Conservation (phyloP, 108 stramenopile genomes). For the Discostella stelligeroides region DNA sequence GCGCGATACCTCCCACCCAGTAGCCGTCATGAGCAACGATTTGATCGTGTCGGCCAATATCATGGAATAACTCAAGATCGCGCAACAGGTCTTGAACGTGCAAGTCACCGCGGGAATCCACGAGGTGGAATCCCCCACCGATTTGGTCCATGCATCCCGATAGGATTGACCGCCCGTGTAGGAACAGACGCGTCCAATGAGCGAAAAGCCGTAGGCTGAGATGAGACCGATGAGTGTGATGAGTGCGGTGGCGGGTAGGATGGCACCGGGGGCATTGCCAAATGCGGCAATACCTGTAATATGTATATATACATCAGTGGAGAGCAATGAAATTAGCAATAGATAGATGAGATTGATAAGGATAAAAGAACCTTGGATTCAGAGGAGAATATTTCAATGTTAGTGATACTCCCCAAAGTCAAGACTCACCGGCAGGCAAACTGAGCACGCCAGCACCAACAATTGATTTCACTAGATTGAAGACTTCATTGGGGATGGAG, state of each 20-base stretch:
- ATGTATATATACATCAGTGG: background rate
- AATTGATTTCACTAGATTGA: conserved; percentile 93
- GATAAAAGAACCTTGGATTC: background rate
- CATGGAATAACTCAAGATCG: conserved; percentile 85
- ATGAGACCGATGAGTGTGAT: conserved; percentile 76
- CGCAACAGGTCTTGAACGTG: conserved; percentile 76
- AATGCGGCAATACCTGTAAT: conserved; percentile 90
- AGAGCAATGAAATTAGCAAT: background rate
- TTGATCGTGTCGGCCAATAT: conserved; percentile 84
- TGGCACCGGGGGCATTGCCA: conserved; percentile 79
- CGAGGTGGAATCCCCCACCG: conserved; percentile 59
- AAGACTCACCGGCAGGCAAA: conserved; percentile 68
- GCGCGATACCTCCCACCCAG: conserved; percentile 38
- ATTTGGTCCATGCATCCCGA: conserved; percentile 80
- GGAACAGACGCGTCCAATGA: conserved; percentile 80
- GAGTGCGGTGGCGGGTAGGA: conserved; percentile 70
- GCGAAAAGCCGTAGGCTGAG: conserved; percentile 86
- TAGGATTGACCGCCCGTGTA: conserved; percentile 69
- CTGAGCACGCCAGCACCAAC: conserved; percentile 92
- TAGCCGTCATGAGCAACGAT: conserved; percentile 55
- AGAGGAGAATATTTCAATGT: background rate
- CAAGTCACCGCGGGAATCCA: conserved; percentile 86
- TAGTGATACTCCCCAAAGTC: too few species aligned
- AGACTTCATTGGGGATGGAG: conserved; percentile 70
- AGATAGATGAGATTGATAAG: background rate